Conservation (phyloP, 2,329 filamentous ascomycete genomes). For the Paecilomyces variotii region DNA sequence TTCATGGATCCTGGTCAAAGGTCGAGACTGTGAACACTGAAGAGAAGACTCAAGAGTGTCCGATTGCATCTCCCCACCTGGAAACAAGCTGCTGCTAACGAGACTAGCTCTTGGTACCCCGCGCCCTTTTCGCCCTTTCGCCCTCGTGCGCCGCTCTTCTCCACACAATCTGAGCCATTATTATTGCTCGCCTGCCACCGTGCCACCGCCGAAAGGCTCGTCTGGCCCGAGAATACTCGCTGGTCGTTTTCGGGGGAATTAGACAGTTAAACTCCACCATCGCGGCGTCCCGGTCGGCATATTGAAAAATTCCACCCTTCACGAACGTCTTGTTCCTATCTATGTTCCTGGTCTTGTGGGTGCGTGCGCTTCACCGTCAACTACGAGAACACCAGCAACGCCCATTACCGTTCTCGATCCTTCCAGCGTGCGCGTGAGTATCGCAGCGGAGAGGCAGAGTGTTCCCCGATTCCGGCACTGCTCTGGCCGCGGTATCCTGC, state of each 20-base stretch:
- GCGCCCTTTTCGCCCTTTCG: not conserved
- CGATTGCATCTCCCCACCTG: not conserved
- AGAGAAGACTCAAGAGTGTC: too few relatives aligned
- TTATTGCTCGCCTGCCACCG: not conserved
- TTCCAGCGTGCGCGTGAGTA: not conserved
- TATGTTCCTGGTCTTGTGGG: not conserved
- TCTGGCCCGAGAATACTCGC: not conserved
- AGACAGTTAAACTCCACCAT: not conserved
- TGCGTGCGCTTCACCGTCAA: not conserved
- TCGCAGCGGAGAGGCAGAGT: not conserved
- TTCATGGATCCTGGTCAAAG: not conserved
- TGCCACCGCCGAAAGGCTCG: not conserved
- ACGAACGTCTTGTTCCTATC: not conserved
- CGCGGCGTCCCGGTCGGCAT: not conserved
- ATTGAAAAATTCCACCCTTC: not conserved
- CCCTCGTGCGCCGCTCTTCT: not conserved
- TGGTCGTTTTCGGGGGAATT: not conserved
- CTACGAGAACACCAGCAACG: not conserved
- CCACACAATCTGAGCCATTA: not conserved
- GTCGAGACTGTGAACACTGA: not conserved
- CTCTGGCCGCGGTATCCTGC: not conserved
- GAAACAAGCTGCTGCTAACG: not conserved
- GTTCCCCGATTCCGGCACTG: not conserved
- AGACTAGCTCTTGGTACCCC: not conserved
- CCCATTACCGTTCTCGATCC: not conserved